phyloP scores from a whole-genome alignment of 2,329 filamentous ascomycete species.

The Aspergillus felis region DNA sequence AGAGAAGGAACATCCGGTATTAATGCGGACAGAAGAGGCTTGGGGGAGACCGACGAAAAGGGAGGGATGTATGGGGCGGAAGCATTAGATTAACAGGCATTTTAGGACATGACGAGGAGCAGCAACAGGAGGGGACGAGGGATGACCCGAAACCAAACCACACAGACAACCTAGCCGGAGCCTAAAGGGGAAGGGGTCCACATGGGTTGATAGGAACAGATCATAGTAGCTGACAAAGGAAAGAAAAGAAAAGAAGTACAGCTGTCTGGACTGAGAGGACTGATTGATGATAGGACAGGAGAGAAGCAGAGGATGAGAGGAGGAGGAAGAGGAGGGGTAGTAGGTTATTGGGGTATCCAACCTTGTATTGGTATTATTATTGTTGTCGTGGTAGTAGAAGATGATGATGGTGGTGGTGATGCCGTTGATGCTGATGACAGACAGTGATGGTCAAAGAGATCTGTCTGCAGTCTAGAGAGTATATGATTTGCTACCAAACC shows the following conservation, averaged over 20 bases:
- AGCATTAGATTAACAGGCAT: neutral
- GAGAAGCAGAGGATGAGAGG: conserved; percentile 3
- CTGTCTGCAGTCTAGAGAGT: neutral
- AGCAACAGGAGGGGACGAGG: neutral
- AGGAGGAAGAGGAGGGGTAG: conserved; percentile 9
- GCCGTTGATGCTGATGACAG: neutral
- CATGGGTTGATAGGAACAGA: neutral
- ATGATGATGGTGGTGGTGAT: neutral
- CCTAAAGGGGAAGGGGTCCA: neutral
- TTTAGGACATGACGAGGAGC: neutral
- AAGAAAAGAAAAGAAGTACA: conserved; percentile 3
- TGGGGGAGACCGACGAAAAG: neutral
- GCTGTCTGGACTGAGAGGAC: conserved; percentile 5
- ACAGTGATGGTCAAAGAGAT: neutral
- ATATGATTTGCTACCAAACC: neutral
- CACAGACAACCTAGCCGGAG: neutral
- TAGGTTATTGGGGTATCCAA: conserved; percentile 1
- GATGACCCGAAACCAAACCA: neutral
- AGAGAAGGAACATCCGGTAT: neutral
- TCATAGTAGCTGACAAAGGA: neutral
- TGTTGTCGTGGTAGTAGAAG: neutral
- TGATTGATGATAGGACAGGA: neutral
- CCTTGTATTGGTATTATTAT: conserved; percentile 7
- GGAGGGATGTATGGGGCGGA: neutral
- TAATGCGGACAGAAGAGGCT: neutral